Evolutionary conservation across 2,329 filamentous ascomycete genomes (phyloP).

Genomic region (Aspergillus clavatus): DNA sequence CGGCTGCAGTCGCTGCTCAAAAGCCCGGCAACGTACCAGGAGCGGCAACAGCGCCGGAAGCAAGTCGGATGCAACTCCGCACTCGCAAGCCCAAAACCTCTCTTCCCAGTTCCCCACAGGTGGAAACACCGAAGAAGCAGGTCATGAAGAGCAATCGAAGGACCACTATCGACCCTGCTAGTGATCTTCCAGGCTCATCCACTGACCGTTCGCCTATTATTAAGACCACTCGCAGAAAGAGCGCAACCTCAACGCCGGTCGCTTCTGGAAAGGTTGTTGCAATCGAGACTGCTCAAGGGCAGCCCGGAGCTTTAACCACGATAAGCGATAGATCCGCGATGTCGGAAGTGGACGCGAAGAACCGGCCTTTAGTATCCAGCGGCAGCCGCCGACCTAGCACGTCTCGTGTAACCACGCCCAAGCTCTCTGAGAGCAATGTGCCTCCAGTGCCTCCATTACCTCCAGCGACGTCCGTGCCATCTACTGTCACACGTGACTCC

Average conservation of each 20-base stretch:
- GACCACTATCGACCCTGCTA: conserved; percentile 58
- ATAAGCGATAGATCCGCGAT: conserved; percentile 8
- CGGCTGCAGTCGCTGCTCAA: conserved; percentile 43
- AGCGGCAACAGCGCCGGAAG: conserved; percentile 31
- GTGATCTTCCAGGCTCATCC: conserved; percentile 40
- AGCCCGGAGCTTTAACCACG: conserved; percentile 5
- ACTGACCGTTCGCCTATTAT: conserved; percentile 19
- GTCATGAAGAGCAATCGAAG: conserved; percentile 49
- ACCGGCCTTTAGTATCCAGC: conserved; percentile 35
- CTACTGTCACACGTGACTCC: no score
- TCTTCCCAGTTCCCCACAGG: conserved; percentile 47
- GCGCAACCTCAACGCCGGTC: conserved; percentile 15
- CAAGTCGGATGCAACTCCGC: conserved; percentile 67
- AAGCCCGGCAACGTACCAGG: conserved; percentile 23
- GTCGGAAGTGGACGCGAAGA: conserved; percentile 15
- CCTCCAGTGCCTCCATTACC: conserved; percentile 43
- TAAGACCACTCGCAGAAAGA: conserved; percentile 27
- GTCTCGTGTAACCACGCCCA: conserved; percentile 40
- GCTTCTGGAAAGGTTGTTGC: not conserved
- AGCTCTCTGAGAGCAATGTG: conserved; percentile 30
- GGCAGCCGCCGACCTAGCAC: conserved; percentile 58
- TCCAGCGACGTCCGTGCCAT: no score
- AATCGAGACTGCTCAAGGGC: not conserved
- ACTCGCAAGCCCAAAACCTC: conserved; percentile 57
- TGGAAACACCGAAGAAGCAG: conserved; percentile 51